Evolutionary conservation across 1,284 basidiomycete species (phyloP), one percentile per base, ranked within the genome.

Genomic region (Boletellus dicymbophilus): DNA sequence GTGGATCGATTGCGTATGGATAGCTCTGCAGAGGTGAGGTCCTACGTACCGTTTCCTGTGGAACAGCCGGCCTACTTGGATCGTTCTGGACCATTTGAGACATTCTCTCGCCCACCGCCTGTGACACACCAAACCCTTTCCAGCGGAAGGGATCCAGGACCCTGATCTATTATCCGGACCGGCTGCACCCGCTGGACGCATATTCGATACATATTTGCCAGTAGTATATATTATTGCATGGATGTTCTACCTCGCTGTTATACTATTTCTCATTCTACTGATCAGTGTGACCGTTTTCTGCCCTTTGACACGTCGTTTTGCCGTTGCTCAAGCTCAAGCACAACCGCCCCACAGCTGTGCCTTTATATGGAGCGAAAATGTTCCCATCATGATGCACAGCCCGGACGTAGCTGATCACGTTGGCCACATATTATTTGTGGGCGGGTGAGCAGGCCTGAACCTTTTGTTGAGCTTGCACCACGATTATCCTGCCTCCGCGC

Each of bases 11-110:
- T 85, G 46, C 73, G 71, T 26, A 67, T 67, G 48, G 82, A 84
- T 61, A 51, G 62, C 33, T 80, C 77, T 41, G 63, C 66, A 49
- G 79, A 81, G 59, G 82, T 84, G 39, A 69, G 68, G 52, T 65
- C 72, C 16, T 77, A 74, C 48, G 69, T 76, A 27, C 59, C 64
- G 9, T 51, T 48, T 31, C 25, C 48, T 7, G 31, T 46, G 50
- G 59, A 59, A 40, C 48, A 30, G n/a, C 43, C 41, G 16, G 45
- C 45, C 37, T 56, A 58, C 28, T 42, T 26, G 44, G 49, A 58
- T 30, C 56, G 40, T 22, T 50, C 54, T n/a, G 63, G 59, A 23
- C 57, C 54, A 44, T 68, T 53, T 39, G 59, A 59, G 39, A 71
- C 60, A 13, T 70, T 72, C 39, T 72, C 68, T 41, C 69, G 70